Evolutionary conservation across 1,284 basidiomycete genomes (phyloP).

Genomic region (Moesziomyces globuligerus): DNA sequence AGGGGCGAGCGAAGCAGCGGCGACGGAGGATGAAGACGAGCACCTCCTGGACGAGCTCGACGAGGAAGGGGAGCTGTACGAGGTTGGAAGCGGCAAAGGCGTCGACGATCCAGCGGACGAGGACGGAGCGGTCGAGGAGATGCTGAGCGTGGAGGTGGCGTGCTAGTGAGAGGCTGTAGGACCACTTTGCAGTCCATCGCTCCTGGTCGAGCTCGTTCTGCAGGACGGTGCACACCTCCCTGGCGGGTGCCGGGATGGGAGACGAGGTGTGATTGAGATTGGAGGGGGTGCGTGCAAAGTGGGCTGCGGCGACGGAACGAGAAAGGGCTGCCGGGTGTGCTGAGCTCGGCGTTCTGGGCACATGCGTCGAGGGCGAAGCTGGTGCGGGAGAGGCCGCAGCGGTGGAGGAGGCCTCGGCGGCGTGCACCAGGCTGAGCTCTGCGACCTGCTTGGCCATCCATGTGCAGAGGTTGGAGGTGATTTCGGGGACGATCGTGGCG

Average conservation of each 20-base stretch:
- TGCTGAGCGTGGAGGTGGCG: constrained; percentile 81
- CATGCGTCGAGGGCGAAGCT: constrained; percentile 19
- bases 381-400: constrained; percentile 41
- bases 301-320: constrained; percentile 20
- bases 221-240: constrained; percentile 28
- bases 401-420: constrained; percentile 29
- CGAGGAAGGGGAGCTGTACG: constrained; percentile 42
- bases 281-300: constrained; percentile 24
- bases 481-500: constrained; percentile 83
- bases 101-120: constrained; percentile 84
- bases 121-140: constrained; percentile 81
- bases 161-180: constrained; percentile 75
- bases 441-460: constrained; percentile 88
- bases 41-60: constrained; percentile 45
- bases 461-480: constrained; percentile 85
- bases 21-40: constrained; percentile 30
- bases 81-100: constrained; percentile 71
- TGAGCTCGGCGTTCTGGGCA: constrained; percentile 22
- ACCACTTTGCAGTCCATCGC: constrained; percentile 82
- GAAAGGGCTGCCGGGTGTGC: constrained; percentile 16
- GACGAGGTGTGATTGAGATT: constrained; percentile 17
- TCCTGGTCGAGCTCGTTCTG: constrained; percentile 75
- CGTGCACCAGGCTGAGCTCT: constrained; percentile 72
- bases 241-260: constrained; percentile 9
- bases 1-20: constrained; percentile 30